phyloP scores from a whole-genome alignment of 2,329 filamentous ascomycete species.

The Ophiostoma himal-ulmi region DNA sequence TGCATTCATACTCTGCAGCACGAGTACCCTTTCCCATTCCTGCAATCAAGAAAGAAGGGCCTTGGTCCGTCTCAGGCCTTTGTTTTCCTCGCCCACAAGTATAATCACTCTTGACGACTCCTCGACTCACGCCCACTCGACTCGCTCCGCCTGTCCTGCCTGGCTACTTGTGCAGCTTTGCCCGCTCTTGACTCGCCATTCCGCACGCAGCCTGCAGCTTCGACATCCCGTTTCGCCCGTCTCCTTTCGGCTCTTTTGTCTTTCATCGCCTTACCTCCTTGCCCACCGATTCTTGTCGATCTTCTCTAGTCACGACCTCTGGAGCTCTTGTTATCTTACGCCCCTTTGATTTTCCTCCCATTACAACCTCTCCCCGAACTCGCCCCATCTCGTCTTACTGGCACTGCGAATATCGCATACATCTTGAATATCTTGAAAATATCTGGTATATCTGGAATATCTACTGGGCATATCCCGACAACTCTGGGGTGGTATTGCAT shows the following conservation, averaged over 20 bases:
- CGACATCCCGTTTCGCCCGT: background rate
- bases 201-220: background rate
- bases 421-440: background rate
- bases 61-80: background rate
- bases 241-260: background rate
- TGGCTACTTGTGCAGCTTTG: background rate
- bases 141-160: background rate
- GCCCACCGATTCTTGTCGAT: background rate
- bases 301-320: background rate
- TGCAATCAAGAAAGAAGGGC: background rate
- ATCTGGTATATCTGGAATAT: background rate
- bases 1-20: conserved; percentile 8
- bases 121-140: background rate
- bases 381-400: background rate
- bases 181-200: background rate
- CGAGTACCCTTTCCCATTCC: background rate
- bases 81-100: background rate
- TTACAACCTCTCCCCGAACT: background rate
- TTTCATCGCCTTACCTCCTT: background rate
- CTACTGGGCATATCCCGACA: conserved; percentile 4
- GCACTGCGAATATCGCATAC: background rate
- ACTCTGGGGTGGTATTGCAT: conserved; percentile 9
- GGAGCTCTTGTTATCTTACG: background rate
- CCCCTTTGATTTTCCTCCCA: background rate
- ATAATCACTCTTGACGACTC: too few relatives aligned